Evolutionary conservation across 2,329 filamentous ascomycete genomes (phyloP).

Genomic region (Lithohypha guttulata): DNA sequence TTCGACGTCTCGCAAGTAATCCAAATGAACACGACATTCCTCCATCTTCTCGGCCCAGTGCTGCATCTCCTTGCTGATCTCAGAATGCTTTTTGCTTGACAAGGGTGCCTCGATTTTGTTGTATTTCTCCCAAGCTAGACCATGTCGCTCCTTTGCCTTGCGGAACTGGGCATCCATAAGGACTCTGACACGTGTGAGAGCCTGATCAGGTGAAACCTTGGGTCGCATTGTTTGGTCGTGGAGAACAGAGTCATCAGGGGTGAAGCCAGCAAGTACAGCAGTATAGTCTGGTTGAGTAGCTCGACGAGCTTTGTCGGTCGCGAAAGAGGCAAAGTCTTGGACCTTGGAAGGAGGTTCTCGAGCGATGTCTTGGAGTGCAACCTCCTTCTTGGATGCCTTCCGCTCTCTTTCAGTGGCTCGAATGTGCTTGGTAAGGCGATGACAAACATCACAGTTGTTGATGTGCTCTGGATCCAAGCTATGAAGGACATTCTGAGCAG

Average conservation of each 20-base stretch:
- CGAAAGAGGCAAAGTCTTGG: constrained; percentile 32
- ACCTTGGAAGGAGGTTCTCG: constrained; percentile 13
- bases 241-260: constrained; percentile 26
- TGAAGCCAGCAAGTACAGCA: constrained; percentile 18
- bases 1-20: constrained; percentile 21
- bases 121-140: constrained; percentile 27
- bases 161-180: constrained; percentile 67
- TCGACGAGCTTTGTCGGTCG: constrained; percentile 27
- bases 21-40: constrained; percentile 21
- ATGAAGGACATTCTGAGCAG: constrained; percentile 33
- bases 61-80: constrained; percentile 18
- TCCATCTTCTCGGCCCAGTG: constrained; percentile 22
- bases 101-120: constrained; percentile 20
- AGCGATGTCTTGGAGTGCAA: constrained; percentile 25
- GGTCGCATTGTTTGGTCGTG: constrained; percentile 51
- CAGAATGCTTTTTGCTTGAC: constrained; percentile 20
- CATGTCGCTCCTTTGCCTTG: constrained; percentile 63
- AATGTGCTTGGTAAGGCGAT: constrained; percentile 30
- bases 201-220: constrained; percentile 57
- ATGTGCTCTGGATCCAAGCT: constrained; percentile 39
- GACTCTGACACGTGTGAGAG: constrained; percentile 75
- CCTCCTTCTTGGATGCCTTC: constrained; percentile 1
- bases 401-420: constrained; percentile 10
- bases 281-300: constrained; percentile 25
- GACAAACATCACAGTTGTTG: constrained; percentile 48